Conservation (phyloP, 495 filamentous ascomycete genomes). For the Neurospora sp. region DNA sequence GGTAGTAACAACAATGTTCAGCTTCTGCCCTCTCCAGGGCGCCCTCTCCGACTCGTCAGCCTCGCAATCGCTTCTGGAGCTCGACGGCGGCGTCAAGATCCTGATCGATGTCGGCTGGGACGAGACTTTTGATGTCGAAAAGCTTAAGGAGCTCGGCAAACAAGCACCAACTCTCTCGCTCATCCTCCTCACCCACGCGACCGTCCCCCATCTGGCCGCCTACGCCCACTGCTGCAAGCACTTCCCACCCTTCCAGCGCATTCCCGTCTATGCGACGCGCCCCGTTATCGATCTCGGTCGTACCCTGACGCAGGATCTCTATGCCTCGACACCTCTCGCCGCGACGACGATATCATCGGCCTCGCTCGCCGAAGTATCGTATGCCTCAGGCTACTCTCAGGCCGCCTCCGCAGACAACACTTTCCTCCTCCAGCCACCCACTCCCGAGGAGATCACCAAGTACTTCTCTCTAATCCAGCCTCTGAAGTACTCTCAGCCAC, state of each 20-base stretch:
- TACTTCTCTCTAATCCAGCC: constrained; percentile 92
- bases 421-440: constrained; percentile 73
- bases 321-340: constrained; percentile 79
- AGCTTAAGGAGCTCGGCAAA: constrained; percentile 74
- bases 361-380: constrained; percentile 59
- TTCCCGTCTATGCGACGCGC: constrained; percentile 92
- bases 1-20: constrained; percentile 60
- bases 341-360: constrained; percentile 62
- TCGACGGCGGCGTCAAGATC: constrained; percentile 93
- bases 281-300: constrained; percentile 90
- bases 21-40: constrained; percentile 83
- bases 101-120: constrained; percentile 96
- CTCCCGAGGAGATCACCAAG: constrained; percentile 73
- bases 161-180: constrained; percentile 85
- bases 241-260: constrained; percentile 80
- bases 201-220: constrained; percentile 78
- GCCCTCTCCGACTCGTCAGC: constrained; percentile 79
- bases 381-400: constrained; percentile 38
- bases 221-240: constrained; percentile 97
- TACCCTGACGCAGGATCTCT: constrained; percentile 84
- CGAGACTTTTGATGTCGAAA: constrained; percentile 68
- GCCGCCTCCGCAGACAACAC: constrained; percentile 33
- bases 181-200: constrained; percentile 91
- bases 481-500: constrained; percentile 93
- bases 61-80: constrained; percentile 88